A percentile compares a stretch with the other conserved stretches of the same genome.
Evolutionary conservation across 116 monocot species (phyloP).

Genomic region (Trichopus zeylanicus): DNA sequence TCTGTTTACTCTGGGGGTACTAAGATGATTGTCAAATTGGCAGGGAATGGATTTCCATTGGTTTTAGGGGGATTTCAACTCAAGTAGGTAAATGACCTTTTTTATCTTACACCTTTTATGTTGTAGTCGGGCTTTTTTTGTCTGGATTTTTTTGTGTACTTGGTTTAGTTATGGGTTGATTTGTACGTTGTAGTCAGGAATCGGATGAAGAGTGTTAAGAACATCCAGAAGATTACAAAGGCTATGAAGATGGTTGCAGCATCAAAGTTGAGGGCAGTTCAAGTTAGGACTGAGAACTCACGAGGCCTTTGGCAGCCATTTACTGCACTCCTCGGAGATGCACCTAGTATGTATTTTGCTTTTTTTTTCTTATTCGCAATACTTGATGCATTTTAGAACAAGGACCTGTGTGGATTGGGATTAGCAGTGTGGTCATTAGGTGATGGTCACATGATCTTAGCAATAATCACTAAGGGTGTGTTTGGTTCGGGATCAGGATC

Average conservation of each 20-base stretch:
- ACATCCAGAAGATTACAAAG: slow-evolving; percentile 95
- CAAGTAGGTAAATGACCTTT: slow-evolving; percentile 43
- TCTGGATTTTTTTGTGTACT: not conserved
- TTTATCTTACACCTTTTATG: not conserved
- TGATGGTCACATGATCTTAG: too few relatives aligned
- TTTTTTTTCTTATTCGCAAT: not conserved
- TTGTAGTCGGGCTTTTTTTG: not conserved
- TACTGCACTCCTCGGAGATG: slow-evolving; percentile 87
- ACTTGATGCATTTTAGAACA: too few relatives aligned
- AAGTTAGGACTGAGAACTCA: slow-evolving; percentile 82
- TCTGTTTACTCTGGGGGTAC: not conserved
- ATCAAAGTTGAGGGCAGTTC: slow-evolving; percentile 81
- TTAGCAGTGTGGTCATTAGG: too few relatives aligned
- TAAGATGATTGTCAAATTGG: slow-evolving; percentile 9
- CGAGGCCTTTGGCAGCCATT: slow-evolving; percentile 92
- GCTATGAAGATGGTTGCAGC: slow-evolving; percentile 99
- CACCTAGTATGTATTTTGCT: slow-evolving; percentile 51
- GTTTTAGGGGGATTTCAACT: slow-evolving; percentile 61
- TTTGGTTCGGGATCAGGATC: too few relatives aligned
- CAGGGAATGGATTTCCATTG: slow-evolving; percentile 43
- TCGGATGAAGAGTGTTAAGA: slow-evolving; percentile 95
- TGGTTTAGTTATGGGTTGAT: not conserved
- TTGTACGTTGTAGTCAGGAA: slow-evolving; percentile 56
- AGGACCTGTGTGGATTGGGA: too few relatives aligned
- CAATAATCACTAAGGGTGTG: too few relatives aligned